Base-by-base conservation (phyloP, 805 yeast genomes). In the Yamadazyma phyllophila region DNA sequence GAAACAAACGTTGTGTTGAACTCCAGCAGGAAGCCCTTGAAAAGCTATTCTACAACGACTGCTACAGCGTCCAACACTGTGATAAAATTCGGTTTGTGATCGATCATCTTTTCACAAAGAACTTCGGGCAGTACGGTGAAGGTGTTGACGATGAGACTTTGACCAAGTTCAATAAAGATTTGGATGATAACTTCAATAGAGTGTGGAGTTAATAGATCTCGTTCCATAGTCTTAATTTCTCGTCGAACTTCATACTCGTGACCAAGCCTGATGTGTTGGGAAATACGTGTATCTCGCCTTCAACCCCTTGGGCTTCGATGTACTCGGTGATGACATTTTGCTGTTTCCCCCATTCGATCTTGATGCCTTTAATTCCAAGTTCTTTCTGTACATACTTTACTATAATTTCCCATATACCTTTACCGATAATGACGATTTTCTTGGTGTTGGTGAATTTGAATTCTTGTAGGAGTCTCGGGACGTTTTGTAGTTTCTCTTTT, bases 241-340 rank as follows among this genome's bases (percentile, higher is more conserved):
- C 72, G 0, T 62, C 65, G 45, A 65, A 66, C 26, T 70, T 63
- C 56, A 81, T 64, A 51, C 62, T 63, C 8, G 83, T 74, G 7
- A 83, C 91, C 7, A 86, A 61, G 1, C 92, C 92, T 4, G 89
- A 83, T 0, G 91, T 84, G 37, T 82, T 82, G 2, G 91, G 90
- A 24, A 84, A 73, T 5, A 85, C 89, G 60, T 73, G 81, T 0
- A 80, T 59, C 4, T 56, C 59, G 66, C 48, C 31, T 53, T 44
- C 20, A n/a, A 9, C n/a, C 33, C 51, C 35, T 44, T 52, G 14
- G 12, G 32, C 24, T 12, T 20, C 7, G 2, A 5, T 13, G 40
- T 41, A 8, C 46, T 49, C 35, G 54, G 66, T 77, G 15, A 12
- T 42, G 2, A 16, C 41, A 15, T 20, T 15, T 2, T 37, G 41